Evolutionary conservation across 257 asterid genomes (phyloP).

Genomic region (Salvia hispanica): DNA sequence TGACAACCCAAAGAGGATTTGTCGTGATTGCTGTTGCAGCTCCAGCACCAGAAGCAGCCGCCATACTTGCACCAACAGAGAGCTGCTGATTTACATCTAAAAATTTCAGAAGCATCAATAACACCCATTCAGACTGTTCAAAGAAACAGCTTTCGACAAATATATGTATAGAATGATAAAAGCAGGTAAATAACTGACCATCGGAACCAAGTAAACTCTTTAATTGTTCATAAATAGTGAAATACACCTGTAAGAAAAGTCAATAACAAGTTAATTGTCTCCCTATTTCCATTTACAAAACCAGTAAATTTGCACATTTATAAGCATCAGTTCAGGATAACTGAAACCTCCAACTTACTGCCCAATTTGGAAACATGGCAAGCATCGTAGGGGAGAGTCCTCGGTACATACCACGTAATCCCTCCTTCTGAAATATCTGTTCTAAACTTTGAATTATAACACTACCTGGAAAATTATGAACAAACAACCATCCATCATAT

Average conservation of each 20-base stretch:
- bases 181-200: constrained; percentile 53
- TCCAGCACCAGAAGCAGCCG: constrained; percentile 97
- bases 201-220: constrained; percentile 67
- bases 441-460: constrained; percentile 78
- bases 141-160: neutral
- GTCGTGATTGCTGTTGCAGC: constrained; percentile 87
- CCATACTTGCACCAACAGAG: constrained; percentile 79
- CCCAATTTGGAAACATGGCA: constrained; percentile 93
- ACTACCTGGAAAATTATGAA: constrained; percentile 59
- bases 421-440: constrained; percentile 80
- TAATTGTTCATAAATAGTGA: constrained; percentile 82
- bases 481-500: constrained; percentile 30
- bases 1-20: constrained; percentile 98
- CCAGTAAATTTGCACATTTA: constrained; percentile 14
- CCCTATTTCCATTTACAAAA: neutral
- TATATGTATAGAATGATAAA: neutral
- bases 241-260: constrained; percentile 66
- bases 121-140: neutral
- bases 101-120: constrained; percentile 30
- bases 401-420: constrained; percentile 86
- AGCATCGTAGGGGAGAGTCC: constrained; percentile 88
- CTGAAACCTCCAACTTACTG: constrained; percentile 50
- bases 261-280: constrained; percentile 17
- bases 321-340: neutral
- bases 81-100: constrained; percentile 70